A percentile compares a stretch with the other conserved stretches of the same genome.
These are phyloP conservation scores for Geotrichum europaeum DNA, from an alignment of 1,139 yeast species.

Conservation along the genomic window DNA sequence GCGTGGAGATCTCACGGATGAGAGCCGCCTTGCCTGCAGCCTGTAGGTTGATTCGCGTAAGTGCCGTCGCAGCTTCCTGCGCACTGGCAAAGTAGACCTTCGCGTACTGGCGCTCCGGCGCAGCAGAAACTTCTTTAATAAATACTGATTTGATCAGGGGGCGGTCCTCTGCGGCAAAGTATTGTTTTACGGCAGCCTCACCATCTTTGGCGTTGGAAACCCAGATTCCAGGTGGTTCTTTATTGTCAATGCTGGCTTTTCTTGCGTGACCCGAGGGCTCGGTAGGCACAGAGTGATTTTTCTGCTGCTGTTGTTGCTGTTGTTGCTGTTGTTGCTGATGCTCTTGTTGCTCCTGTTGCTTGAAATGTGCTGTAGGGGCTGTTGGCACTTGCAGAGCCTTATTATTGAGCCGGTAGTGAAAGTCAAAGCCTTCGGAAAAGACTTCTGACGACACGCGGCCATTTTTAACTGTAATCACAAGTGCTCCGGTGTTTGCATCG, in stretches of 20 bases:
- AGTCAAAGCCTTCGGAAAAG: constrained; percentile 46
- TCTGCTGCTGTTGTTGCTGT: neutral
- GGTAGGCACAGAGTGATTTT: constrained; percentile 2
- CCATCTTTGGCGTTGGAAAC: constrained; percentile 34
- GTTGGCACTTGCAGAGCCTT: constrained; percentile 2
- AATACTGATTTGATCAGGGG: constrained; percentile 30
- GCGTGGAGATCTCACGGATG: constrained; percentile 5
- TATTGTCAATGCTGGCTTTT: neutral
- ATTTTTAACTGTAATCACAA: constrained; percentile 39
- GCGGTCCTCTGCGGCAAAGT: constrained; percentile 34
- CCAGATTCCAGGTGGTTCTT: constrained; percentile 35
- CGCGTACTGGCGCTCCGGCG: constrained; percentile 33
- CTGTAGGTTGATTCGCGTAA: constrained; percentile 33
- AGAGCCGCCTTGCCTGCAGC: constrained; percentile 18
- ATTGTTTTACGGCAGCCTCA: constrained; percentile 32
- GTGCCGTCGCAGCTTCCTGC: constrained; percentile 35
- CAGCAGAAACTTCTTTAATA: constrained; percentile 28
- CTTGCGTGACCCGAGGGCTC: constrained; percentile 11
- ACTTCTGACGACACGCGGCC: constrained; percentile 42
- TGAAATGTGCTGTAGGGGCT: constrained; percentile 4
- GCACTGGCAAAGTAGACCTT: constrained; percentile 35
- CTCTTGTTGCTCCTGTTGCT: neutral
- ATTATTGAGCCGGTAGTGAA: constrained; percentile 37
- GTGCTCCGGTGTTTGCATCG: constrained; percentile 47
- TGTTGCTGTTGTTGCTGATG: neutral